Conservation (phyloP, 2,329 filamentous ascomycete genomes). For the Stemphylium vesicarium region DNA sequence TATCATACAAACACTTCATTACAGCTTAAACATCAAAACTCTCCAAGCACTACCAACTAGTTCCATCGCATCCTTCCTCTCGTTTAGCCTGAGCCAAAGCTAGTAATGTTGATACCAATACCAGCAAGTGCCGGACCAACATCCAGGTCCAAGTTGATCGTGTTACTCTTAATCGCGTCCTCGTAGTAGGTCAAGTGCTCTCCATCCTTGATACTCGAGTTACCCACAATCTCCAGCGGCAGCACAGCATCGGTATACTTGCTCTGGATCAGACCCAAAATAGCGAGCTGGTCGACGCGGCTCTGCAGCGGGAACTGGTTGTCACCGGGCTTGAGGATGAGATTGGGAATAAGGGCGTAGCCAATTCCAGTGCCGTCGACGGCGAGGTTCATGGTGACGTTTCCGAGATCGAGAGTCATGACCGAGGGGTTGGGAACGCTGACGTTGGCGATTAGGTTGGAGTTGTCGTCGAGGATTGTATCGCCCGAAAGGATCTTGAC, state of each 20-base stretch:
- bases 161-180: constrained; percentile 59
- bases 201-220: constrained; percentile 58
- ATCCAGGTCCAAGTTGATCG: constrained; percentile 61
- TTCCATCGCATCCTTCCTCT: neutral
- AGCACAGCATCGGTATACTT: constrained; percentile 64
- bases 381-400: constrained; percentile 66
- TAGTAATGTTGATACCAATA: constrained; percentile 37
- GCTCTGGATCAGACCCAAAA: constrained; percentile 54
- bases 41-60: neutral
- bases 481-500: constrained; percentile 56
- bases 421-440: constrained; percentile 69
- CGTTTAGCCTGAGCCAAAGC: constrained; percentile 1
- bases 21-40: neutral
- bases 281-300: constrained; percentile 57
- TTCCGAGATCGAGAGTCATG: constrained; percentile 71
- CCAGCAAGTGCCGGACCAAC: constrained; percentile 35
- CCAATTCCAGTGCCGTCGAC: constrained; percentile 62
- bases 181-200: constrained; percentile 63
- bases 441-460: constrained; percentile 67
- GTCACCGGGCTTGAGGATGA: constrained; percentile 63
- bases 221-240: constrained; percentile 62
- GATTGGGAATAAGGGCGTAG: constrained; percentile 62
- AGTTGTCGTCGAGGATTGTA: constrained; percentile 49
- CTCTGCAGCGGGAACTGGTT: constrained; percentile 64
- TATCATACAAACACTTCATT: neutral